phyloP scores from a whole-genome alignment of 1,284 basidiomycete genomes.

The Cryptococcus sp. region DNA sequence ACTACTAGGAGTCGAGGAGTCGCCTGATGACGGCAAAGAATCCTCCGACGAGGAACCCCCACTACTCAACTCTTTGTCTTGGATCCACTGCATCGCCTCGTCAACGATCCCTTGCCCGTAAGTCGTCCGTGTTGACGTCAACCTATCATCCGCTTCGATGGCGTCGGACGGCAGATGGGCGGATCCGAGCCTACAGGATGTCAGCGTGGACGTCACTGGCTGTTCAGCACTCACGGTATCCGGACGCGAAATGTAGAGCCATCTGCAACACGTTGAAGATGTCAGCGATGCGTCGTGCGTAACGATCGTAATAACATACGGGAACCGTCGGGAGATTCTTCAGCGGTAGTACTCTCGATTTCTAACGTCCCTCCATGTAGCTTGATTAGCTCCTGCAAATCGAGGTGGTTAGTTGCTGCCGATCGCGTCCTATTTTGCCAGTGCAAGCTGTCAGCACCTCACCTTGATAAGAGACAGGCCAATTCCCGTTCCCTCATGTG shows the following conservation, averaged over 20 bases:
- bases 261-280: constrained; percentile 17
- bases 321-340: constrained; percentile 38
- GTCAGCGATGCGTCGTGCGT: not conserved
- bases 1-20: constrained; percentile 5
- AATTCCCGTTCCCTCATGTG: constrained; percentile 53
- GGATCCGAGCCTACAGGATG: constrained; percentile 28
- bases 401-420: constrained; percentile 23
- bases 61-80: constrained; percentile 18
- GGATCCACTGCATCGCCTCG: constrained; percentile 47
- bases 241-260: constrained; percentile 46
- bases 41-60: no score
- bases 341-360: constrained; percentile 45
- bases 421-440: not conserved
- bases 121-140: constrained; percentile 9
- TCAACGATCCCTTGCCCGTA: constrained; percentile 46
- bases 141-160: constrained; percentile 23
- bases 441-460: not conserved
- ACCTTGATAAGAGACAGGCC: constrained; percentile 42
- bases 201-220: not conserved
- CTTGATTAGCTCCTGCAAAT: constrained; percentile 50
- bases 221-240: constrained; percentile 27
- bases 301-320: constrained; percentile 22
- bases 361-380: constrained; percentile 53
- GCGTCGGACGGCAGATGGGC: constrained; percentile 42
- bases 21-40: not conserved